phyloP scores from a whole-genome alignment of 2,329 filamentous ascomycete genomes.

The Aureobasidium namibiae region DNA sequence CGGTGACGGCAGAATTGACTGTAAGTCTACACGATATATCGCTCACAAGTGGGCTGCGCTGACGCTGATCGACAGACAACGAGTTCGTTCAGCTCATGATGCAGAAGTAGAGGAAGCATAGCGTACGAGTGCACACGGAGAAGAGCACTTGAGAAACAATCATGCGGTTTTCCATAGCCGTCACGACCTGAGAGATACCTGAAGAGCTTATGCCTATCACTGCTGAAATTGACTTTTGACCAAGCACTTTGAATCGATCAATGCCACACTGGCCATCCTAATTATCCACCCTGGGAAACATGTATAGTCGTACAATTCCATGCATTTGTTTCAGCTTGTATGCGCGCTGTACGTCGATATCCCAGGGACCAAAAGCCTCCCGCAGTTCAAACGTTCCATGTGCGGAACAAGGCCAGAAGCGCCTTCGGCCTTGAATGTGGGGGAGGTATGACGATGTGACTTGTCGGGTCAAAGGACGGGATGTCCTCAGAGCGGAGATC shows the following conservation, averaged over 20 bases:
- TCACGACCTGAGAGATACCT: conserved; percentile 13
- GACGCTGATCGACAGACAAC: conserved; percentile 35
- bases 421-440: conserved; percentile 1
- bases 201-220: conserved; percentile 9
- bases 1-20: conserved; percentile 57
- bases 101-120: conserved; percentile 39
- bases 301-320: not conserved
- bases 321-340: not conserved
- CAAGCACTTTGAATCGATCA: not conserved
- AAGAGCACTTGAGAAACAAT: conserved; percentile 6
- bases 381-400: not conserved
- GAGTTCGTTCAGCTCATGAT: conserved; percentile 50
- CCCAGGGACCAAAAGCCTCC: not conserved
- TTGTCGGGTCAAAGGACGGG: not conserved
- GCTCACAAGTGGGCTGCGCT: conserved; percentile 9
- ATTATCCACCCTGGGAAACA: not conserved
- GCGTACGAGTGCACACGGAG: not conserved
- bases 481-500: not conserved
- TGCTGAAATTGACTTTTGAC: conserved; percentile 5
- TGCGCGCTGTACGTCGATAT: not conserved
- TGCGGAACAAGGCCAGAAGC: not conserved
- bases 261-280: not conserved
- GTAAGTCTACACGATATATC: conserved; percentile 33
- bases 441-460: not conserved
- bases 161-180: not conserved